phyloP scores from a whole-genome alignment of 2,329 filamentous ascomycete genomes.

The Pseudocercospora vitis region DNA sequence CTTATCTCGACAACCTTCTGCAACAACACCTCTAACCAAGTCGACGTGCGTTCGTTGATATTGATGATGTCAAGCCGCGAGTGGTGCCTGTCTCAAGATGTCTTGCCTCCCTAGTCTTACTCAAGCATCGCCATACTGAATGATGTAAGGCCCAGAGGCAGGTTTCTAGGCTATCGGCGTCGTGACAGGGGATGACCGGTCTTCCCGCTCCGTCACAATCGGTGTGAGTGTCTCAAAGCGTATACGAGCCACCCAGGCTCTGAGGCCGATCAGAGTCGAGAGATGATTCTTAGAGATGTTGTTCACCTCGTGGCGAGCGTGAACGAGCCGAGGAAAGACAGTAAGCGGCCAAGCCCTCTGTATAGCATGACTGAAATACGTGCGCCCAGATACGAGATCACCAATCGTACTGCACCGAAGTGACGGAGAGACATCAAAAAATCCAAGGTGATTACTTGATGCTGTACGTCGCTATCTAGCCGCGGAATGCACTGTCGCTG shows the following conservation, averaged over 20 bases:
- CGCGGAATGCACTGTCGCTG: neutral
- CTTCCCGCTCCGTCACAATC: too few relatives aligned
- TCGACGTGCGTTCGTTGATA: neutral
- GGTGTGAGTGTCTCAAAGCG: too few relatives aligned
- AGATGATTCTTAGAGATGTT: too few relatives aligned
- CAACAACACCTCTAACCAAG: neutral
- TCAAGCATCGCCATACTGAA: neutral
- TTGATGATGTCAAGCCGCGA: neutral
- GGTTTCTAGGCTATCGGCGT: too few relatives aligned
- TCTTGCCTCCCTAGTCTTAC: neutral
- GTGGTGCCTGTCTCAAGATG: neutral
- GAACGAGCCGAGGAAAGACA: neutral
- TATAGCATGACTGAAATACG: neutral
- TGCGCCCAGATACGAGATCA: neutral
- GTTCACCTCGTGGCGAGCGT: neutral
- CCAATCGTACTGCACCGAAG: neutral
- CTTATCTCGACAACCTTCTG: constrained; percentile 2
- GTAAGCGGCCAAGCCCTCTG: neutral
- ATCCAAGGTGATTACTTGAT: neutral
- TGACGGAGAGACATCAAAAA: neutral
- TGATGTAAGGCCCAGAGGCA: neutral
- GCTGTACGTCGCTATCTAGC: constrained; percentile 8
- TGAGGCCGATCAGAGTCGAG: too few relatives aligned
- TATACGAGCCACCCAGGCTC: too few relatives aligned
- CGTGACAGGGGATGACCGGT: too few relatives aligned